Conservation (phyloP, 129 eudicot species). For the Flaveria brownii region DNA sequence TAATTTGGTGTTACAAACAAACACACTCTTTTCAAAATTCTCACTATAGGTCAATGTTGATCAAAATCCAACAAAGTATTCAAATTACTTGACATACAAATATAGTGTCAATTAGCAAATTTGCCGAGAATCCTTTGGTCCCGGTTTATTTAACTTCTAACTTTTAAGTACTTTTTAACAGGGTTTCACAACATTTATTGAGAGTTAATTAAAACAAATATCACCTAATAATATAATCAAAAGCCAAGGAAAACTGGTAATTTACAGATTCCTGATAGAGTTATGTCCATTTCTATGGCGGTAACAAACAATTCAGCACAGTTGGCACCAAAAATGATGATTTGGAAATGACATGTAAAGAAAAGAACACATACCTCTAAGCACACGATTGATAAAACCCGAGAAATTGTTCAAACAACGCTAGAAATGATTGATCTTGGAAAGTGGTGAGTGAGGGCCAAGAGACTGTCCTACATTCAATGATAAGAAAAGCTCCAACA, state of each 20-base stretch:
- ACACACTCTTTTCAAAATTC: too few relatives aligned
- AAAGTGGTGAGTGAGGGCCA: constrained; percentile 19
- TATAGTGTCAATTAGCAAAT: too few relatives aligned
- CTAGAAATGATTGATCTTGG: constrained; percentile 5
- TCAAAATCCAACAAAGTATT: too few relatives aligned
- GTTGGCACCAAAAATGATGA: too few relatives aligned
- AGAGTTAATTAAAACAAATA: not conserved
- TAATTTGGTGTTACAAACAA: too few relatives aligned
- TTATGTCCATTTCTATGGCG: not conserved
- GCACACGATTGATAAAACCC: constrained; percentile 22
- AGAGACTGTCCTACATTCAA: constrained; percentile 23
- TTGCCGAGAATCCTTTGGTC: too few relatives aligned
- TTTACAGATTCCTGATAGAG: not conserved
- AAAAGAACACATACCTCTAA: constrained; percentile 31
- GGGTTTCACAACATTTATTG: too few relatives aligned
- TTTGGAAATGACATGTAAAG: constrained; percentile 10
- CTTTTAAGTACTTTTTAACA: too few relatives aligned
- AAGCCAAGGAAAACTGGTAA: not conserved
- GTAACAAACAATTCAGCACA: constrained; percentile 12
- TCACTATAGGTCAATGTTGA: too few relatives aligned
- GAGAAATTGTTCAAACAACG: constrained; percentile 15
- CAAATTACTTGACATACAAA: too few relatives aligned
- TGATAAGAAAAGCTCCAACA: constrained; percentile 23
- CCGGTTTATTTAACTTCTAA: too few relatives aligned
- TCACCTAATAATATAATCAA: not conserved